Evolutionary conservation across 768 basidiomycete species (phyloP).

Genomic region (Trametes elegans): DNA sequence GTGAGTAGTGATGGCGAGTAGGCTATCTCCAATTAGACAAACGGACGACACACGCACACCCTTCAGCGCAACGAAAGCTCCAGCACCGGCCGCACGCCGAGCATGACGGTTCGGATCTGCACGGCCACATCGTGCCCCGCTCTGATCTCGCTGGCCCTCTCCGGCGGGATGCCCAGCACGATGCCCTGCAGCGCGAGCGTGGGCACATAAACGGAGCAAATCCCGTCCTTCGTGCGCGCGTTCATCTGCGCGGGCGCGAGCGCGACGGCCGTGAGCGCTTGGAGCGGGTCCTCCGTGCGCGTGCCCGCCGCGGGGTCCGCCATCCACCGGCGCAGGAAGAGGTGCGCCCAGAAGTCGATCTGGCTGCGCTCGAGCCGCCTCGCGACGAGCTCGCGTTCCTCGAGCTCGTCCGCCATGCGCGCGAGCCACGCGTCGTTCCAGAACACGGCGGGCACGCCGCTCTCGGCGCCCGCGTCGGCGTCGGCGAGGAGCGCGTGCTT

Average conservation of each 20-base stretch:
- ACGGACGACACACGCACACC: not conserved
- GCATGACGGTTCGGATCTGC: not conserved
- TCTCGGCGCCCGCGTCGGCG: conserved; percentile 22
- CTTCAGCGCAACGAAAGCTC: not conserved
- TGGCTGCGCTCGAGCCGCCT: conserved; percentile 33
- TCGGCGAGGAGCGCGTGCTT: conserved; percentile 63
- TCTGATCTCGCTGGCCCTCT: not conserved
- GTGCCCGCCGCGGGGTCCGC: conserved; percentile 22
- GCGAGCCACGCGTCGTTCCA: conserved; percentile 43
- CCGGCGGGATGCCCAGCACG: not conserved
- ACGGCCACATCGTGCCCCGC: conserved; percentile 5
- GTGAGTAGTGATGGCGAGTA: not conserved
- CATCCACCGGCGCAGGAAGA: conserved; percentile 40
- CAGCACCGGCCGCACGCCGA: conserved; percentile 7
- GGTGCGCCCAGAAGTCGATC: conserved; percentile 40
- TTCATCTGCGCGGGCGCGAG: not conserved
- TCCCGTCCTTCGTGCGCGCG: not conserved
- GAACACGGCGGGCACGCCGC: conserved; percentile 40
- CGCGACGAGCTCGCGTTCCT: conserved; percentile 34
- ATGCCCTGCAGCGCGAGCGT: conserved; percentile 10
- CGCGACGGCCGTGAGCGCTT: conserved; percentile 24
- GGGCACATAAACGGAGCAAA: conserved; percentile 3
- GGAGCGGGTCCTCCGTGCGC: conserved; percentile 29
- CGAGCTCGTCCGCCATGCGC: conserved; percentile 39
- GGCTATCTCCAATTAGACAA: not conserved